Evolutionary conservation across 2,329 filamentous ascomycete species (phyloP), one percentile per base, ranked within the genome.

Genomic region (Epicoccum nigrum): DNA sequence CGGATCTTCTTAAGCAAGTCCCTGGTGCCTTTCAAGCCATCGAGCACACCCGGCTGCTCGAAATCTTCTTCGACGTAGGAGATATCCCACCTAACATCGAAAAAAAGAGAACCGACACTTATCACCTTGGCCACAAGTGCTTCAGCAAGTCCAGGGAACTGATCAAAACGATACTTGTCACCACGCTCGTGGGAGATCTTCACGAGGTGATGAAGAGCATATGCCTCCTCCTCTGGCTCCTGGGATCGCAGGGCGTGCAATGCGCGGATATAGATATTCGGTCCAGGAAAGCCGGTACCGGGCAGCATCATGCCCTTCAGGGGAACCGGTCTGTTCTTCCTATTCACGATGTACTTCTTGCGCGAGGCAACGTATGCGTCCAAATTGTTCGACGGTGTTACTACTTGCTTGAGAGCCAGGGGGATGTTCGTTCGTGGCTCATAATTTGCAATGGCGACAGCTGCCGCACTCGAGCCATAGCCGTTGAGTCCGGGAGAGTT

Each of bases 181-280:
- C 93, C 93, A 34, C 92, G 85, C 72, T 97, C 92, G 67, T 88
- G 94, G 0, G 92, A 97, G 21, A 97, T 97, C 70, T 96, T 96
- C 53, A 97, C 92, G 4, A 97, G 77, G 65, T 97, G 93, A 64
- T 96, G 91, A 9, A 97, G 79, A 0, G 92, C 93, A 74, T 95
- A 97, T n/a, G 90, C 86, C 64, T 97, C 89, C 69, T 99, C 93
- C 11, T 86, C 83, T 3, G 83, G 83, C 20, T 96, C 84, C 2
- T 85, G 85, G 12, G 91, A 96, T 56, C 89, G 88, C 20, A 99
- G 77, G 4, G 92, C 87, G 61, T 92, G 86, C 30, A 96, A 82
- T 56, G 91, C 95, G 34, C 92, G 87, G 40, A 93, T 87, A 68
- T 97, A 97, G 58, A 97, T 96, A 67, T 95, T 94, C 2, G 90